These are phyloP conservation scores for Eremothecium cymbalariae DNA, from an alignment of 1,139 yeast genomes.

Conservation along the genomic window DNA sequence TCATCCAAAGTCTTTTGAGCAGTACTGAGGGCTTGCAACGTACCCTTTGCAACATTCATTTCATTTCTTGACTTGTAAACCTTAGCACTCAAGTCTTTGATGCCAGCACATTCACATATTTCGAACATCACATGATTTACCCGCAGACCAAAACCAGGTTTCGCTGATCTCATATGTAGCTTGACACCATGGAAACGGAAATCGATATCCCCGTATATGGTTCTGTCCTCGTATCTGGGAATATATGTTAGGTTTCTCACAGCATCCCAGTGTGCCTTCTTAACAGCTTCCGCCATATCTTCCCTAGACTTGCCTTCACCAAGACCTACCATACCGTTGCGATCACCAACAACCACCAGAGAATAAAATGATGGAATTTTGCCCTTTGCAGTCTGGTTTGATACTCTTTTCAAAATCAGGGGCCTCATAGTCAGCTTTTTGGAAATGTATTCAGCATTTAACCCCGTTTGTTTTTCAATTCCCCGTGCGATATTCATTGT, in stretches of 20 bases:
- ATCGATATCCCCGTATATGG: slow-evolving; percentile 78
- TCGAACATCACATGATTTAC: slow-evolving; percentile 88
- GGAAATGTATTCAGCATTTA: slow-evolving; percentile 56
- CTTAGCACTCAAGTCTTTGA: slow-evolving; percentile 86
- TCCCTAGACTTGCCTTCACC: slow-evolving; percentile 92
- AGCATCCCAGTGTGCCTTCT: slow-evolving; percentile 92
- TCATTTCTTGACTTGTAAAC: slow-evolving; percentile 88
- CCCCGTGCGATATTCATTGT: slow-evolving; percentile 42
- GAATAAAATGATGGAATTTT: slow-evolving; percentile 81
- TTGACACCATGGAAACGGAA: slow-evolving; percentile 83
- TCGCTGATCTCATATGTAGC: slow-evolving; percentile 74
- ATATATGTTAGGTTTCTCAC: slow-evolving; percentile 74
- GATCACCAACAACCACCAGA: slow-evolving; percentile 85
- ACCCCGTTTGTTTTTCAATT: slow-evolving; percentile 65
- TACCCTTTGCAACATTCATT: slow-evolving; percentile 89
- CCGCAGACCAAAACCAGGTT: slow-evolving; percentile 90
- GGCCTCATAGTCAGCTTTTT: slow-evolving; percentile 55
- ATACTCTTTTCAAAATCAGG: slow-evolving; percentile 68
- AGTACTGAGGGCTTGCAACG: slow-evolving; percentile 70
- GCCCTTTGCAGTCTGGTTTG: slow-evolving; percentile 91
- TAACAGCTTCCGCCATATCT: slow-evolving; percentile 67
- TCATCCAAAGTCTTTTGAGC: slow-evolving; percentile 79
- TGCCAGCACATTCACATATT: slow-evolving; percentile 91
- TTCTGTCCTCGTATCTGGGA: slow-evolving; percentile 85
- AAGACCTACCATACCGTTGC: slow-evolving; percentile 86